phyloP scores from a whole-genome alignment of 2,329 filamentous ascomycete genomes.

The Triangularia setosa region DNA sequence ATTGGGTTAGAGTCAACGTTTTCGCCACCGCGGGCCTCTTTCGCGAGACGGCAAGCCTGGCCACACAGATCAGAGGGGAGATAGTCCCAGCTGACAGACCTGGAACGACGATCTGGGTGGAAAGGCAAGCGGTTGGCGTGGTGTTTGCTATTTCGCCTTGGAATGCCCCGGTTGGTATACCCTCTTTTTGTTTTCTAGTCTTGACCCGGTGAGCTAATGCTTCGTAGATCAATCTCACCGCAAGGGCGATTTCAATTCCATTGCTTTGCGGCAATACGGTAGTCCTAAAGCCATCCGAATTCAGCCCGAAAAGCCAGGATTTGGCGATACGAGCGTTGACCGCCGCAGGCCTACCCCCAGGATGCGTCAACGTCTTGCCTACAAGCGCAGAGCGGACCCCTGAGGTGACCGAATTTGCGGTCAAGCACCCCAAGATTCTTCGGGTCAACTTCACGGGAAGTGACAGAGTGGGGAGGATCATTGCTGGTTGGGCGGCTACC shows the following conservation, averaged over 20 bases:
- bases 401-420: conserved; percentile 56
- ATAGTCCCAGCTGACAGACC: conserved; percentile 37
- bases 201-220: neutral
- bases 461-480: conserved; percentile 60
- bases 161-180: conserved; percentile 38
- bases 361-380: conserved; percentile 61
- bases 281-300: conserved; percentile 61
- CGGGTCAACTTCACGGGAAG: conserved; percentile 71
- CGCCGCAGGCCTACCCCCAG: conserved; percentile 63
- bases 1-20: conserved; percentile 37
- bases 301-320: conserved; percentile 54
- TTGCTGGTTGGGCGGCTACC: conserved; percentile 59
- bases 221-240: conserved; percentile 27
- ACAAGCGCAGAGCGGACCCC: conserved; percentile 50
- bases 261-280: conserved; percentile 55
- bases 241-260: conserved; percentile 43
- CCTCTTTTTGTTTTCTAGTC: neutral
- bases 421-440: conserved; percentile 57
- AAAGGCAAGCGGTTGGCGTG: conserved; percentile 66
- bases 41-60: conserved; percentile 39
- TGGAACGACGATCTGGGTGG: conserved; percentile 55
- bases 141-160: conserved; percentile 67
- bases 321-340: conserved; percentile 53
- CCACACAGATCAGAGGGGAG: conserved; percentile 35
- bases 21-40: conserved; percentile 34